These are phyloP conservation scores for Cladosporium phlei DNA, from an alignment of 2,329 filamentous ascomycete species.

Conservation along the genomic window DNA sequence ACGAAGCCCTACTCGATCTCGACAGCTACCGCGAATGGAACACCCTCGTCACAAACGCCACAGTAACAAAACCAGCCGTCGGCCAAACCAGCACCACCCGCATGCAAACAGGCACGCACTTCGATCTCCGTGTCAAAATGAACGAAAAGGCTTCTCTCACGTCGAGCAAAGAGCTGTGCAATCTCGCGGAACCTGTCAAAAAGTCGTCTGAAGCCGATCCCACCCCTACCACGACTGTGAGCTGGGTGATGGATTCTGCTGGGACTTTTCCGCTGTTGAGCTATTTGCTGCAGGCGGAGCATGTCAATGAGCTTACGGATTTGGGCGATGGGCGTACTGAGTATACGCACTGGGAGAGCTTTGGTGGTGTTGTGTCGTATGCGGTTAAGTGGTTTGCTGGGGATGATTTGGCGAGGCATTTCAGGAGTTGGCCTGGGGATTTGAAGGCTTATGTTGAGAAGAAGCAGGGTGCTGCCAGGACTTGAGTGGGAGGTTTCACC, in stretches of 20 bases:
- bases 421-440: slow-evolving; percentile 39
- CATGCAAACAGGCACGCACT: slow-evolving; percentile 38
- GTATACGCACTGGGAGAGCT: slow-evolving; percentile 44
- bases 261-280: slow-evolving; percentile 25
- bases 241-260: slow-evolving; percentile 32
- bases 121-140: slow-evolving; percentile 44
- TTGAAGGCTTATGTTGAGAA: slow-evolving; percentile 40
- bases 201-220: slow-evolving; percentile 19
- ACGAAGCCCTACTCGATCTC: slow-evolving; percentile 41
- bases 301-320: slow-evolving; percentile 45
- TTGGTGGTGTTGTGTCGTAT: slow-evolving; percentile 40
- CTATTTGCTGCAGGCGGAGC: slow-evolving; percentile 39
- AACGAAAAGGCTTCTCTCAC: slow-evolving; percentile 22
- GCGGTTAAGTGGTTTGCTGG: slow-evolving; percentile 41
- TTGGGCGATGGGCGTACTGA: slow-evolving; percentile 31
- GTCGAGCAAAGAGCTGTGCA: slow-evolving; percentile 33
- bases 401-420: slow-evolving; percentile 33
- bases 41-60: slow-evolving; percentile 41
- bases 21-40: slow-evolving; percentile 47
- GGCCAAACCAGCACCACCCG: slow-evolving; percentile 17
- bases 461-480: slow-evolving; percentile 15
- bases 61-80: slow-evolving; percentile 40
- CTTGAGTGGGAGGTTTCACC: no score
- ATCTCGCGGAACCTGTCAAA: slow-evolving; percentile 31
- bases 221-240: slow-evolving; percentile 26